These are phyloP conservation scores for Cicer yamashitae DNA, from an alignment of 306 rosid species.

Conservation along the genomic window DNA sequence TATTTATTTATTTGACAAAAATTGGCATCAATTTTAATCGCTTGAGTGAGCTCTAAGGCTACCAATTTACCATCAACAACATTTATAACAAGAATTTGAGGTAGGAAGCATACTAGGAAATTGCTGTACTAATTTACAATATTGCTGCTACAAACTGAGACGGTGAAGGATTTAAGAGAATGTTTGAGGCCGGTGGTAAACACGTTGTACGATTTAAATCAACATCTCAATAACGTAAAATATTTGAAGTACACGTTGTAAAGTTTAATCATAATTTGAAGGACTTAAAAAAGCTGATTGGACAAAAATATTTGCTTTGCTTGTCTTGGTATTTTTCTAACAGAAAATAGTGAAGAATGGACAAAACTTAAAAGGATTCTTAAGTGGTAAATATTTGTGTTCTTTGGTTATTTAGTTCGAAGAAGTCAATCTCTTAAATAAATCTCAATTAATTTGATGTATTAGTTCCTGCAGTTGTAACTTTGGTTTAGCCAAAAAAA, in stretches of 20 bases:
- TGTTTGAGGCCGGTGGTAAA: background rate
- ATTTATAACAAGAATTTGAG: background rate
- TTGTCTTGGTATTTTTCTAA: background rate
- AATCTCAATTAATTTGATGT: no score
- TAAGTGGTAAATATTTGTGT: no score
- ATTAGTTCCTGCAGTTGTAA: no score
- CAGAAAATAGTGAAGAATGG: background rate
- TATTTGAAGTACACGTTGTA: background rate
- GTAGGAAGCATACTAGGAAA: background rate
- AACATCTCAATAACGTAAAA: background rate
- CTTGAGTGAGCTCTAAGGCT: background rate
- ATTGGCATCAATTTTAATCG: background rate
- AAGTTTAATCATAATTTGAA: conserved; percentile 2
- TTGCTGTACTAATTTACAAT: background rate
- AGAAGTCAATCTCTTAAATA: no score
- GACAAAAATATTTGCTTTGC: background rate
- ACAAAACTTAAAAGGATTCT: no score
- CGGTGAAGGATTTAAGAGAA: background rate
- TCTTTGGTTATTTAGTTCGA: no score
- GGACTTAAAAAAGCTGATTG: background rate
- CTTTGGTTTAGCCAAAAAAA: no score
- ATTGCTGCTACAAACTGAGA: background rate
- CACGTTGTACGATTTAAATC: background rate
- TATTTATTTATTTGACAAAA: background rate
- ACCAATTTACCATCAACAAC: background rate